Evolutionary conservation across 2,329 filamentous ascomycete species (phyloP), one percentile per base, ranked within the genome.

Genomic region (Sporothrix dimorphospora): DNA sequence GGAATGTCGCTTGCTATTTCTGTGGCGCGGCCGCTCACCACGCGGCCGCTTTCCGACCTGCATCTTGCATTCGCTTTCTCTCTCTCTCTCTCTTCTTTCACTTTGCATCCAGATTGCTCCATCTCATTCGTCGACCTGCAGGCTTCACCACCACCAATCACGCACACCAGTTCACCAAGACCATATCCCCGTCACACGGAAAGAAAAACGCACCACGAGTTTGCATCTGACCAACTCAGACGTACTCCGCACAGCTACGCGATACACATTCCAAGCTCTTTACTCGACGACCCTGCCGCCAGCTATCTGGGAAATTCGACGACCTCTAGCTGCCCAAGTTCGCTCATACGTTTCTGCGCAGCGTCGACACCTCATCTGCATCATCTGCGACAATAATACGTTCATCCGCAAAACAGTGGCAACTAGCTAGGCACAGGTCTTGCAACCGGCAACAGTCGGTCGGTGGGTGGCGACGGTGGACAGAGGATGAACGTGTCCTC

Each of bases 1-100:
- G 65, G 49, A 57, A 71, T 70, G 70, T 19, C 57, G 21, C 21
- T 53, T 71, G 30, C 57, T 71, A 73, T 73, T 71, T 73, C 72
- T 73, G 65, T 19, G 42, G 30, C 9, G 16, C 47, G 24, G 66
- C 49, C 72, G 72, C 72, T 45, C 72, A 49, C 68, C 53, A 49
- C 16, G 67, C 51, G 67, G 51, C 67, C 51, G 51, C 38, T 70
- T 70, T 27, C 38, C 38, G 59, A 63, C 30, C 27, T 34, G 19
- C 42, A 24, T 53, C 42, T 49, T 70, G 21, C 38, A 14, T 61
- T 59, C 27, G 3, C 19, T 16, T 53, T 45, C n/a, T 49, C 34
- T 55, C n/a, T 57, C 63, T n/a, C 16, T 49, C 47, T 19, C 7
- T 40, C 24, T n/a, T 6, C 21, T 5, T 42, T 21, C 53, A 30